phyloP scores from a whole-genome alignment of 1,139 yeast genomes.

The Nadsonia commutata region DNA sequence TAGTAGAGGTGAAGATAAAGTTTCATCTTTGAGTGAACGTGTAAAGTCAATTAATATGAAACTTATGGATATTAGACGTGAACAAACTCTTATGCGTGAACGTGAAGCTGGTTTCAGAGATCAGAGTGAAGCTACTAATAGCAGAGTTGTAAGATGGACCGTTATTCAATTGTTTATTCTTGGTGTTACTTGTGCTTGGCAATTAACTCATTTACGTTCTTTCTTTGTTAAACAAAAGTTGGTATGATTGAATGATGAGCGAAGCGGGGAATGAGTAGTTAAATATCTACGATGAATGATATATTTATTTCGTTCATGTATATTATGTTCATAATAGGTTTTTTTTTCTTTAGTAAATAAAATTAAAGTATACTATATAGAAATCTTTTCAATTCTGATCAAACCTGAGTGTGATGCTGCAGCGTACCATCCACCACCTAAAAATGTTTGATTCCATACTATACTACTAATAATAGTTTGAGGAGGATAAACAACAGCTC shows the following conservation, averaged over 20 bases:
- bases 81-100: conserved; percentile 52
- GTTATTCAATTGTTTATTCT: conserved; percentile 44
- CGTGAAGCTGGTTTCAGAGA: conserved; percentile 59
- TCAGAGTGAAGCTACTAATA: conserved; percentile 49
- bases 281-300: too few relatives aligned
- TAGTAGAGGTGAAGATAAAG: conserved; percentile 33
- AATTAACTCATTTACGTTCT: conserved; percentile 43
- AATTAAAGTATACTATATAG: neutral
- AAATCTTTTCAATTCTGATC: conserved; percentile 37
- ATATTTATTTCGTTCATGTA: too few relatives aligned
- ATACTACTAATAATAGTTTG: conserved; percentile 38
- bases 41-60: conserved; percentile 40
- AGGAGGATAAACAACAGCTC: conserved; percentile 30
- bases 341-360: neutral
- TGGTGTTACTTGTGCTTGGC: conserved; percentile 51
- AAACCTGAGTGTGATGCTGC: conserved; percentile 58
- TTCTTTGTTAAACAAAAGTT: conserved; percentile 56
- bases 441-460: conserved; percentile 46
- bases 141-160: conserved; percentile 53
- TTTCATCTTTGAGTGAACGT: conserved; percentile 36
- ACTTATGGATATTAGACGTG: conserved; percentile 42
- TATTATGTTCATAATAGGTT: conserved; percentile 1
- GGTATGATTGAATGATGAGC: too few relatives aligned
- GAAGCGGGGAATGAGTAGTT: too few relatives aligned
- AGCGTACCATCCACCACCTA: conserved; percentile 44